phyloP scores from a whole-genome alignment of 129 eudicot species.

The Centella asiatica region DNA sequence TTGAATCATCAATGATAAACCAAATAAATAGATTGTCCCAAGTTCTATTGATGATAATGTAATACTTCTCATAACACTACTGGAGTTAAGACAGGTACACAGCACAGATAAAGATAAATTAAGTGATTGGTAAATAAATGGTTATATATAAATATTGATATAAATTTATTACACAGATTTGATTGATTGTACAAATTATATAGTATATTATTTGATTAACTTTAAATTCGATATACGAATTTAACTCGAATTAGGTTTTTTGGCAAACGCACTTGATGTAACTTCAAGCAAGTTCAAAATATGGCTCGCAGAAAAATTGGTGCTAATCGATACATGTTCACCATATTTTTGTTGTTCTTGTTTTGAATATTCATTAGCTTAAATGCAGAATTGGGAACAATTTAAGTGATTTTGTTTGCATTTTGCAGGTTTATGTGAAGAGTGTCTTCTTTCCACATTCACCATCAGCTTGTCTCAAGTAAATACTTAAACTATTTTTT shows the following conservation, averaged over 20 bases:
- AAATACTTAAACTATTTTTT: slow-evolving; percentile 11
- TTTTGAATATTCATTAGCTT: background rate
- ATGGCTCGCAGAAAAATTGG: background rate
- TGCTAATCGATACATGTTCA: background rate
- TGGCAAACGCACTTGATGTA: background rate
- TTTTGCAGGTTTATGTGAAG: slow-evolving; percentile 77
- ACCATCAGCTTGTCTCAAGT: slow-evolving; percentile 84
- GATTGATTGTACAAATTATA: too few species aligned
- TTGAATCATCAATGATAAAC: too few species aligned
- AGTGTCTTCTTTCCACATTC: slow-evolving; percentile 78
- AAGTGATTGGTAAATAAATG: too few species aligned
- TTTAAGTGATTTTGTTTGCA: background rate
- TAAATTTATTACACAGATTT: too few species aligned
- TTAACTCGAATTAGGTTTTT: background rate
- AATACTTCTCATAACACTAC: too few species aligned
- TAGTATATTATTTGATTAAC: too few species aligned
- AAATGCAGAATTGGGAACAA: background rate
- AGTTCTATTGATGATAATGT: too few species aligned
- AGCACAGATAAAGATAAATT: too few species aligned
- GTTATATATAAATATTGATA: too few species aligned
- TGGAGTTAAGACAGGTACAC: too few species aligned
- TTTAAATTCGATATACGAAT: background rate
- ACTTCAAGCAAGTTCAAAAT: background rate
- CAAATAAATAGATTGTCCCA: too few species aligned
- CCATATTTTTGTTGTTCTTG: background rate